Conservation (phyloP, 2,329 filamentous ascomycete species). For the Zymoseptoria ardabiliae region DNA sequence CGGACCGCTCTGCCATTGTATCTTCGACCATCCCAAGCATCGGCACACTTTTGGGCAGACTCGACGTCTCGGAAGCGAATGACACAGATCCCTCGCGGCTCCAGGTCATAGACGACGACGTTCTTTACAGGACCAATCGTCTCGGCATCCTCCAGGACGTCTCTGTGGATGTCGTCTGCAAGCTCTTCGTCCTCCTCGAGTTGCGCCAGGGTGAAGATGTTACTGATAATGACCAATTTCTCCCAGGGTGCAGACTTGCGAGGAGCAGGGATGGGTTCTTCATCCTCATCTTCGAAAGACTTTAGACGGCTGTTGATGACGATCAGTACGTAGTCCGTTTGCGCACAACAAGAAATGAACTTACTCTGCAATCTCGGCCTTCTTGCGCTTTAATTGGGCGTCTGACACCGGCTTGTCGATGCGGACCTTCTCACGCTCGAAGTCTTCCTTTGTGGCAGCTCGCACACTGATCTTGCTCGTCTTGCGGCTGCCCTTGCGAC, state of each 20-base stretch:
- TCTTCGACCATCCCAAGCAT: conserved; percentile 65
- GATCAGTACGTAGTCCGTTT: background rate
- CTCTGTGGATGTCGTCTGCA: conserved; percentile 86
- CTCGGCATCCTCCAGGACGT: conserved; percentile 81
- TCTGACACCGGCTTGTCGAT: background rate
- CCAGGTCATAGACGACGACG: conserved; percentile 81
- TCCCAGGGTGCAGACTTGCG: conserved; percentile 37
- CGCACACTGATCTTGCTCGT: conserved; percentile 41
- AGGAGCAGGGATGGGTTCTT: background rate
- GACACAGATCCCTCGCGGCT: conserved; percentile 74
- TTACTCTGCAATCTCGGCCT: background rate
- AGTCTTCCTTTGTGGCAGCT: background rate
- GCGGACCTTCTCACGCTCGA: background rate
- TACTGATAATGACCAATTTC: conserved; percentile 77
- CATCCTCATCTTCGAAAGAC: background rate
- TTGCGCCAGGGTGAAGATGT: conserved; percentile 87
- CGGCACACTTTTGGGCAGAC: conserved; percentile 64
- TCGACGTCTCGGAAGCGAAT: conserved; percentile 71
- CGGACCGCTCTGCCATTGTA: conserved; percentile 67
- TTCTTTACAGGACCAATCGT: conserved; percentile 86
- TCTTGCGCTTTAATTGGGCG: background rate
- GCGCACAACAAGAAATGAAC: background rate
- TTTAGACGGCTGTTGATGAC: conserved; percentile 25
- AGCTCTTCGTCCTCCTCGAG: conserved; percentile 77
- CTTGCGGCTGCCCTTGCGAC: conserved; percentile 56